Evolutionary conservation across 352 stramenopile genomes (phyloP), one percentile per base, ranked within the genome.

Genomic region (Nothophytophthora sp.): DNA sequence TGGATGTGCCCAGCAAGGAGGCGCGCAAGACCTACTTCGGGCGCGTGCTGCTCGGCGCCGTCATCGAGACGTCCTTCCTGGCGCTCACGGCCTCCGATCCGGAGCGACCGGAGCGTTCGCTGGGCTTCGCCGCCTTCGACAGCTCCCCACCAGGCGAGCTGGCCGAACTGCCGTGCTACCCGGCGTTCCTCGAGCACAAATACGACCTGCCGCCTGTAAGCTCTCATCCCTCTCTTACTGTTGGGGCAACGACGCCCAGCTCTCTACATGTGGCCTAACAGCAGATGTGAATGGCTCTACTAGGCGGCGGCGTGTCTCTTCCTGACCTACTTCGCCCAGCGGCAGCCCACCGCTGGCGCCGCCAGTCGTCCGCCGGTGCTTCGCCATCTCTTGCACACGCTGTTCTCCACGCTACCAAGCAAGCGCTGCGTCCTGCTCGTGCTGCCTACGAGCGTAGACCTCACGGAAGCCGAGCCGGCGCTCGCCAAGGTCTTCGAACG

Each of bases 51-150:
- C 40, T 88, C 1, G 74, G 70, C 29, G 45, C 70, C 9, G 55
- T 91, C 5, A 89, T 93, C 30, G 83, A 93, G 60, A 90, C 83
- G 11, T 85, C 75, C 5, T 74, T 82, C 51, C 50, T 93, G 22
- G 73, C 81, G 9, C 65, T 93, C 40, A 92, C 76, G 23, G 73
- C 76, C 7, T 77, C 64, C 0, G 82, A 91, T 35, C 54, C 66
- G 6, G 55, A 71, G 2, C 63, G 74, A 12, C 50, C 60, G 0
- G 77, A 89, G 8, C 75, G 76, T 11, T 39, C 86, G 19, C 48
- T 92, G 11, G 83, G 78, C 42, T 90, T 93, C 40, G 70, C 75
- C 5, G 63, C 74, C 8, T 77, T 91, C 18, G 73, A 93, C 48
- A 71, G 65, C 50, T 63, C 43, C 4, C 72, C 83, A 5, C 58